Evolutionary conservation across 2,329 filamentous ascomycete species (phyloP).

Genomic region (Aphanoascus verrucosus): DNA sequence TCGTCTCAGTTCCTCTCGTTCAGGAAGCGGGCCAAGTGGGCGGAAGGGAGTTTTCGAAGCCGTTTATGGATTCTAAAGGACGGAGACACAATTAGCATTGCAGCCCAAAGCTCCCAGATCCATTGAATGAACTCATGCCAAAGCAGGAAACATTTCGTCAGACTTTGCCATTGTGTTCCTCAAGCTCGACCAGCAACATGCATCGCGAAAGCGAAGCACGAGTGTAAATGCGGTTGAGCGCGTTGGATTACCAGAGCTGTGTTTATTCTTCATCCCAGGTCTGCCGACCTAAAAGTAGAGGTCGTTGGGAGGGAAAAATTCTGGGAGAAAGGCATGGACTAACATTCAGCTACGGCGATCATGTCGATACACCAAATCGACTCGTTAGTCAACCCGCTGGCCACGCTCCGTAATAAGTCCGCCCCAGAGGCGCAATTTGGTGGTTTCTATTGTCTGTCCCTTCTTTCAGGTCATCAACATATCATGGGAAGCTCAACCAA

Average conservation of each 20-base stretch:
- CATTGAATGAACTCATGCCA: too few relatives aligned
- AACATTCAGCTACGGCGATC: too few relatives aligned
- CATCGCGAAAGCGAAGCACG: conserved; percentile 9
- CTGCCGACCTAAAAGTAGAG: neutral
- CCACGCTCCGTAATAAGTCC: neutral
- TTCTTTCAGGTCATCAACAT: conserved; percentile 39
- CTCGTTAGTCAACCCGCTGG: neutral
- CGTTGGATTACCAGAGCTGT: conserved; percentile 38
- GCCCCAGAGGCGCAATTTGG: neutral
- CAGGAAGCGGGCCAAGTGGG: too few relatives aligned
- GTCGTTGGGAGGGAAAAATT: neutral
- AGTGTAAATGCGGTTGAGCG: conserved; percentile 32
- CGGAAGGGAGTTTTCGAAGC: too few relatives aligned
- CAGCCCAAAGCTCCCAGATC: neutral
- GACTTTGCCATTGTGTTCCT: conserved; percentile 36
- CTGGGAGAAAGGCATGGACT: neutral
- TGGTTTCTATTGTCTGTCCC: conserved; percentile 26
- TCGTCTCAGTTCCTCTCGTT: too few relatives aligned
- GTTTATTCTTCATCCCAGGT: conserved; percentile 30
- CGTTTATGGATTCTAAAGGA: neutral
- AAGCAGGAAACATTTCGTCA: conserved; percentile 21
- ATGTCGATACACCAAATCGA: too few relatives aligned
- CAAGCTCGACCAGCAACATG: conserved; percentile 34
- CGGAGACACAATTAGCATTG: neutral
- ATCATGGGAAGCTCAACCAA: conserved; percentile 28